Evolutionary conservation across 352 stramenopile genomes (phyloP).

Genomic region (Phytophthora lateralis): DNA sequence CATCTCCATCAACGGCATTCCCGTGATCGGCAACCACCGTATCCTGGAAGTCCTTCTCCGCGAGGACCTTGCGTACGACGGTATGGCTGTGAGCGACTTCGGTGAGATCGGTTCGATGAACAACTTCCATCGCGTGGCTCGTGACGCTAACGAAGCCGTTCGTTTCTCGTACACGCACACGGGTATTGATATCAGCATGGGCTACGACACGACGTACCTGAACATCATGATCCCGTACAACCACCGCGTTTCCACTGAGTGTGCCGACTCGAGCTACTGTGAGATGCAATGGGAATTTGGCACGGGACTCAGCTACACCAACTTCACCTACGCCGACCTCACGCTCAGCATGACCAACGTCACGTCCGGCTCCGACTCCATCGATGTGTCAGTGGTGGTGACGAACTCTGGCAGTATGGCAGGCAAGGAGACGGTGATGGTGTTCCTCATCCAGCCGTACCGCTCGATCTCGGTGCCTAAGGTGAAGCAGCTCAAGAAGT

Average conservation of each 20-base stretch:
- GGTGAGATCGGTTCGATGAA: conserved; percentile 87
- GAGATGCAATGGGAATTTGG: conserved; percentile 70
- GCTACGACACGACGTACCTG: conserved; percentile 40
- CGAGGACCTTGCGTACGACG: conserved; percentile 76
- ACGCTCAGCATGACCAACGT: conserved; percentile 67
- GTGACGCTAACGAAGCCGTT: conserved; percentile 45
- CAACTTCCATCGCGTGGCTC: conserved; percentile 49
- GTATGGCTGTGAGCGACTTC: conserved; percentile 89
- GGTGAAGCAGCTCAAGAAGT: conserved; percentile 81
- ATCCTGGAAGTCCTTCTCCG: conserved; percentile 77
- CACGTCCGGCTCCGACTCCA: conserved; percentile 28
- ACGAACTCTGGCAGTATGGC: conserved; percentile 56
- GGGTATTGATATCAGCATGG: conserved; percentile 91
- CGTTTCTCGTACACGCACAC: conserved; percentile 67
- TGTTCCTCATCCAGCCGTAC: conserved; percentile 73
- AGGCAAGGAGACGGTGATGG: conserved; percentile 73
- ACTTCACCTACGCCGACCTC: conserved; percentile 54
- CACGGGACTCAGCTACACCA: conserved; percentile 69
- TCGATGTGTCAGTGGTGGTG: conserved; percentile 59
- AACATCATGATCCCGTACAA: conserved; percentile 72
- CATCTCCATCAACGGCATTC: conserved; percentile 89
- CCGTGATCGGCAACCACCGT: conserved; percentile 76
- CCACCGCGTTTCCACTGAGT: conserved; percentile 53
- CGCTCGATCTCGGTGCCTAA: conserved; percentile 64
- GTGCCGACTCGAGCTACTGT: conserved; percentile 41